A percentile compares a stretch with the other conserved stretches of the same genome.
Evolutionary conservation across 31 red algal genomes (phyloP).

Genomic region (Odonthalia washingtoniensis): DNA sequence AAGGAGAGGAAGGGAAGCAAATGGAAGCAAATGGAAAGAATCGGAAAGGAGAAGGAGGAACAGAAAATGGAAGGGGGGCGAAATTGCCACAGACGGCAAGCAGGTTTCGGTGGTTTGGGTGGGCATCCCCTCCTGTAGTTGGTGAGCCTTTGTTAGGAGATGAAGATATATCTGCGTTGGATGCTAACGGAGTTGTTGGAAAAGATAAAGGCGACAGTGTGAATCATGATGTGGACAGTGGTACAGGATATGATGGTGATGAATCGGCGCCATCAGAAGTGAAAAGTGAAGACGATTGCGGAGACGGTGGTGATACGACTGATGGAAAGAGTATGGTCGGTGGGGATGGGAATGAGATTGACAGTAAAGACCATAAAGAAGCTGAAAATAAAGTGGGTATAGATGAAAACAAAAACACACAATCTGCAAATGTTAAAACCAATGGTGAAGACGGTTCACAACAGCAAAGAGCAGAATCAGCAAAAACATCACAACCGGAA

Average conservation of each 20-base stretch:
- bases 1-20: neutral
- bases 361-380: neutral
- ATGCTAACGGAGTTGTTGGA: neutral
- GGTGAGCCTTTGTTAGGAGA: slow-evolving; percentile 37
- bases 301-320: neutral
- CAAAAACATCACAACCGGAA: slow-evolving; percentile 29
- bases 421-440: neutral
- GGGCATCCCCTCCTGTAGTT: slow-evolving; percentile 2
- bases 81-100: neutral
- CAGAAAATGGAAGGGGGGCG: neutral
- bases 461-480: neutral
- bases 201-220: neutral
- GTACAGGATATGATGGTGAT: neutral
- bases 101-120: slow-evolving; percentile 38
- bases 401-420: neutral
- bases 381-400: neutral
- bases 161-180: slow-evolving; percentile 6
- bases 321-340: neutral
- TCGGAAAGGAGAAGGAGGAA: neutral
- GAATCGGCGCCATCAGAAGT: neutral
- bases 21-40: neutral
- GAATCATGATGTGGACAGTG: neutral
- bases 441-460: neutral
- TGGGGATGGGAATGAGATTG: neutral
- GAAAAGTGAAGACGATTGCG: neutral